Base-by-base conservation (phyloP, 257 asterid species). In the Solanum peruvianum region DNA sequence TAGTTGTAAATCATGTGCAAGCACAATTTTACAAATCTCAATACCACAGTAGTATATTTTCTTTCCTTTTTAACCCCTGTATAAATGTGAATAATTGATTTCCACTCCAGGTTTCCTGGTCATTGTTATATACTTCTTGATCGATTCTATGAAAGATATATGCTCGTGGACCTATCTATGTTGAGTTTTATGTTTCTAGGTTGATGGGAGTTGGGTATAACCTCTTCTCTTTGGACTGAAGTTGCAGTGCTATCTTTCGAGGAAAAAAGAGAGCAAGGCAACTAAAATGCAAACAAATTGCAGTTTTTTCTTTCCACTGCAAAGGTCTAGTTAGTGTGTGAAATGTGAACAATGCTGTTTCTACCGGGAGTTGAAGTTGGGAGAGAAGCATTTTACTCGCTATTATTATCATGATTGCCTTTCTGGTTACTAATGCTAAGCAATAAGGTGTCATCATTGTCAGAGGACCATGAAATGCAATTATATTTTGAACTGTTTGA, bases 1-100 rank as follows among this genome's bases (percentile, higher is more conserved):
- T 86, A 71, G 86, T 72, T 81, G 93, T 89, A 91, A 83, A 92
- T 86, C 83, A 56, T 86, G 86, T 91, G 86, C 81, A 86, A 83
- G 82, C 81, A 88, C 80, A 86, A 70, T 18, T 58, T 67, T 52
- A 44, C 44, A 25, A 39, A 7, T 44, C 87, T 39, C 84, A 29
- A 45, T 83, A 62, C 42, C 86, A 42, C 58, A 83, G 84, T 86
- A 21, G 80, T 71, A 37, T 62, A 80, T 80, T 9, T 35, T 49
- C 11, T 80, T 80, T 49, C 67, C 27, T 20, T 45, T 45, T 45
- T 29, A 2, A 2, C 16, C 4, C 5, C 13, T 9, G 7, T 49
- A 39, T 49, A 81, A 49, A 81, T 49, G 85, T 31, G 58, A 49
- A 81, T 81, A 49, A 81, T 81, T 15, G 15, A 16, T 13, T 49